Base-by-base conservation (phyloP, 2,329 filamentous ascomycete species). In the Pseudopyrenochaeta lycopersici region DNA sequence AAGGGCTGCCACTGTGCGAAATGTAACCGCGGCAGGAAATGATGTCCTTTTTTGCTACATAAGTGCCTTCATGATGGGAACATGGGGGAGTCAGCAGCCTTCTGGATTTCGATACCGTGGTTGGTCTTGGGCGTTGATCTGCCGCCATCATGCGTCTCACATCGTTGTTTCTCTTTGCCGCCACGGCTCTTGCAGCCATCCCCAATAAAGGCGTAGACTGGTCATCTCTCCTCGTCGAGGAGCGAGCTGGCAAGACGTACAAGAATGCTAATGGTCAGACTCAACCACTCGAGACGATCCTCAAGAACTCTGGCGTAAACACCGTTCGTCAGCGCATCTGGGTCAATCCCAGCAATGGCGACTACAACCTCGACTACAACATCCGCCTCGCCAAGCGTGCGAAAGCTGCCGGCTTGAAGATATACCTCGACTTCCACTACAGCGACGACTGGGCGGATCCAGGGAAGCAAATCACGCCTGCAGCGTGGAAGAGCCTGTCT, bases 401-500 rank as follows among this genome's bases (percentile, higher is more conserved):
- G 2, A 81, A 86, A 62, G 84, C 84, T 2, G 86, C 83, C 1
- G 88, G 88, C 0, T 70, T 91, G 47, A 79, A 78, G 2, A 78
- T 90, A 32, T 85, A 83, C 63, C 76, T 90, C 15, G 85, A 89
- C 60, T 76, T 91, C 56, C 87, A 90, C 72, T 85, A 85, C 63
- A 86, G 83, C 70, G 87, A 90, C 74, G 89, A 84, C 1, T 91
- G 88, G 89, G 88, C 89, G 0, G 88, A 90, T 62, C 88, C 89
- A 0, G 77, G 72, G 1, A 75, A 89, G 49, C 89, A 91, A 76
- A 72, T 74, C 1, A 85, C 83, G 4, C 89, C 89, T 0, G 78
- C 81, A 0, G 87, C 85, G 10, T 91, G 89, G 89, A 84, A 71
- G 1, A 76, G 85, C 0, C 82, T 80, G 0, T 80, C 78, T 49